Conservation (phyloP, 2,329 filamentous ascomycete genomes). For the Aspergillus pseudoglaucus region DNA sequence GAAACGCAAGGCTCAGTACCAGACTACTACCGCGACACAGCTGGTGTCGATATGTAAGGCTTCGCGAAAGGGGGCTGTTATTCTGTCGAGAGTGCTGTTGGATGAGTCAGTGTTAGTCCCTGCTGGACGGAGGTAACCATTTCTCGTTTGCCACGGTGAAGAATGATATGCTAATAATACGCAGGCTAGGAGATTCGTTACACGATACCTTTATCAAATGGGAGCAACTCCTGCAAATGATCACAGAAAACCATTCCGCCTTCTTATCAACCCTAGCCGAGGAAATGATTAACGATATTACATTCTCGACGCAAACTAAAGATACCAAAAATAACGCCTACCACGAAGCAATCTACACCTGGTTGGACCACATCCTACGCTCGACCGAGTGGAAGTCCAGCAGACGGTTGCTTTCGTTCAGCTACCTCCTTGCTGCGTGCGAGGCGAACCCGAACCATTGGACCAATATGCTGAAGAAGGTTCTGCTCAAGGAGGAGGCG, state of each 20-base stretch:
- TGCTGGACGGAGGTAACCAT: conserved; percentile 21
- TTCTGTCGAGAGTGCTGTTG: conserved; percentile 22
- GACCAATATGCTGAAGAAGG: conserved; percentile 18
- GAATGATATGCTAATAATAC: not conserved
- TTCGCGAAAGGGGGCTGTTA: conserved; percentile 9
- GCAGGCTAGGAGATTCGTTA: conserved; percentile 23
- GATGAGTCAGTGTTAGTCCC: conserved; percentile 21
- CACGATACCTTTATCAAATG: conserved; percentile 25
- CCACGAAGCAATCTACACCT: conserved; percentile 42
- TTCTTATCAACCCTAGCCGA: conserved; percentile 36
- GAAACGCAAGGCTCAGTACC: conserved; percentile 22
- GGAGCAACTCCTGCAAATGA: conserved; percentile 29
- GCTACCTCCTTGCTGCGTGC: conserved; percentile 30
- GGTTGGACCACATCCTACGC: conserved; percentile 44
- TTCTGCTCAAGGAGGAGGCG: conserved; percentile 5
- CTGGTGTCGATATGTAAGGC: conserved; percentile 24
- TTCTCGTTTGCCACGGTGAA: not conserved
- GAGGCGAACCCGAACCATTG: conserved; percentile 26
- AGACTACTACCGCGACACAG: conserved; percentile 15
- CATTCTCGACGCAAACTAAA: conserved; percentile 13
- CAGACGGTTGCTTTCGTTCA: conserved; percentile 21
- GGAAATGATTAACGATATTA: conserved; percentile 32
- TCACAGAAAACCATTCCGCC: conserved; percentile 27
- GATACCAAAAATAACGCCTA: conserved; percentile 20
- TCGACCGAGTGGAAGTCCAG: conserved; percentile 31